Percentiles rank a stretch among this genome's conserved stretches.
Evolutionary conservation across 2,329 filamentous ascomycete species (phyloP).

Genomic region (Fusarium compactum): DNA sequence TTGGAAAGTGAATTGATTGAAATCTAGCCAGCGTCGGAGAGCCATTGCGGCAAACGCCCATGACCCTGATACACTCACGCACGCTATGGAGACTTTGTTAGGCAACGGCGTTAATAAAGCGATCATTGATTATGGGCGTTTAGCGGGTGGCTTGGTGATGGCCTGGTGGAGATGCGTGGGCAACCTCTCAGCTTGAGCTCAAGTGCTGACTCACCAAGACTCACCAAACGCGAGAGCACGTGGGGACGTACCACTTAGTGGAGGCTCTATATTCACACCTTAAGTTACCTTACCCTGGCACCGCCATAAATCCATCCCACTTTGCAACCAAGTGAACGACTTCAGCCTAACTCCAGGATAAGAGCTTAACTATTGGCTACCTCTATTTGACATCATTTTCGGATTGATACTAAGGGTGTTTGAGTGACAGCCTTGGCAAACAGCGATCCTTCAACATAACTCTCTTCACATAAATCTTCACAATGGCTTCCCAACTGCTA

Average conservation of each 20-base stretch:
- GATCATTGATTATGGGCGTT: slow-evolving; percentile 32
- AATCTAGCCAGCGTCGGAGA: slow-evolving; percentile 33
- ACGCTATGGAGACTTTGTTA: slow-evolving; percentile 37
- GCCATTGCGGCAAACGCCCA: slow-evolving; percentile 45
- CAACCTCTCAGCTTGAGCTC: too few species aligned
- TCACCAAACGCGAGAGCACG: slow-evolving; percentile 49
- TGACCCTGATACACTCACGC: slow-evolving; percentile 38
- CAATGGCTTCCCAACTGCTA: slow-evolving; percentile 79
- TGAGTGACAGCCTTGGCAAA: neutral
- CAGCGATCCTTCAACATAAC: neutral
- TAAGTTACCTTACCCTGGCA: slow-evolving; percentile 21
- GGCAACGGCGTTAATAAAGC: slow-evolving; percentile 50
- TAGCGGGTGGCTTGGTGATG: slow-evolving; percentile 21
- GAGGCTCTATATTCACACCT: slow-evolving; percentile 40
- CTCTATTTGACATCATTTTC: neutral
- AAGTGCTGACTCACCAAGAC: slow-evolving; percentile 51
- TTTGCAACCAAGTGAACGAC: slow-evolving; percentile 43
- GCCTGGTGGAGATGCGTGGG: slow-evolving; percentile 5
- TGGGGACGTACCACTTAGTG: slow-evolving; percentile 45
- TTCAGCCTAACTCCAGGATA: slow-evolving; percentile 21
- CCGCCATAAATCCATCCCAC: slow-evolving; percentile 44
- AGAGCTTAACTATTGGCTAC: slow-evolving; percentile 5
- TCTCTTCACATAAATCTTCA: slow-evolving; percentile 35
- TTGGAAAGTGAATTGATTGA: slow-evolving; percentile 28
- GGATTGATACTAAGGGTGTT: neutral